phyloP scores from a whole-genome alignment of 208 protist species.

The Acanthamoeba royreba region DNA sequence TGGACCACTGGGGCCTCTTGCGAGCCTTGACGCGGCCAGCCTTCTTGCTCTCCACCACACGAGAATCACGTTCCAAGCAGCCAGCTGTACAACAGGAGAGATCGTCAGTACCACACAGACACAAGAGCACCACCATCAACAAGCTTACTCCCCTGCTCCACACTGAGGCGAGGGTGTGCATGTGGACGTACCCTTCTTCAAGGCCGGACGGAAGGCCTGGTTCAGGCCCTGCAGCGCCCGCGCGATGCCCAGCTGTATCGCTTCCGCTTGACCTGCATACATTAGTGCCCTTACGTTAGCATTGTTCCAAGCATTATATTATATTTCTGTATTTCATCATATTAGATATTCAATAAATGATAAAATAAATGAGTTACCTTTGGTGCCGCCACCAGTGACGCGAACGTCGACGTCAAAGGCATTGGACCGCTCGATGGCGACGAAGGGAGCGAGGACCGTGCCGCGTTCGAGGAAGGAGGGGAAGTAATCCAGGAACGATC shows the following conservation, averaged over 20 bases:
- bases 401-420: not conserved
- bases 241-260: not conserved
- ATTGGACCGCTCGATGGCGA: not conserved
- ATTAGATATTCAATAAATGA: not conserved
- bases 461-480: conserved; percentile 1
- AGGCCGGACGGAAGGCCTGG: not conserved
- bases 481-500: conserved; percentile 10
- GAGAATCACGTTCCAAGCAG: not conserved
- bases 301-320: no score
- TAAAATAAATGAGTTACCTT: not conserved
- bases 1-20: conserved; percentile 25
- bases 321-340: not conserved
- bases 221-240: not conserved
- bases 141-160: not conserved
- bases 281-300: no score
- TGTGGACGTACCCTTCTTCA: not conserved
- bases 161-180: not conserved
- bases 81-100: not conserved
- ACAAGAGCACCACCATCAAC: not conserved
- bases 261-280: not conserved
- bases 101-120: not conserved
- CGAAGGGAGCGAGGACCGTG: not conserved
- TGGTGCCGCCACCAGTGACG: not conserved
- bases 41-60: conserved; percentile 45
- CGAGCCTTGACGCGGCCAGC: conserved; percentile 34